Base-by-base conservation (phyloP, 331 rosid genomes). In the Telfairia occidentalis region DNA sequence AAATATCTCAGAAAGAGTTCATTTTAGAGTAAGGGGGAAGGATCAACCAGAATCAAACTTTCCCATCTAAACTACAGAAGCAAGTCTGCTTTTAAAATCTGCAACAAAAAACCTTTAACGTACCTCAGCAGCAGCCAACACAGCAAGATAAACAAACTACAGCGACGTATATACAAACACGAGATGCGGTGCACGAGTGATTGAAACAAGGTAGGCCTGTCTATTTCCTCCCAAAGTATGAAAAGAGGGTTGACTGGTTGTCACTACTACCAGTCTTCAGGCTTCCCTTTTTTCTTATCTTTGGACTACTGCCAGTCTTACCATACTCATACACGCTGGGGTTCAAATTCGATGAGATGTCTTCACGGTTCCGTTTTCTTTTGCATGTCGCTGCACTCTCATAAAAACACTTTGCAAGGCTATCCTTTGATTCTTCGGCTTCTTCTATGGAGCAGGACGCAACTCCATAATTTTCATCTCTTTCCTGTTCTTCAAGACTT, bases 231-330 rank as follows among this genome's bases (percentile, higher is more conserved):
- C 91, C 84, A 0, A 88, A 91, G 85, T 61, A 91, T 4, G 95
- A 85, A 79, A 93, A 82, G 49, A 93, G 81, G 21, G 90, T 83
- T 37, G 88, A 84, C 54, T 87, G 97, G 75, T 91, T 91, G 76
- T 88, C 91, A 54, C 64, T 71, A 28, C 83, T 71, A 28, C 83
- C 78, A 77, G 52, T 35, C 79, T 86, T 93, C 40, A 73, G 23
- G 59, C 82, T 89, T 73, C 37, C 84, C 80, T 84, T 89, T 83
- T 88, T 93, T 84, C 75, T 88, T 63, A 52, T 83, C 40, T 70
- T 70, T 9, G 91, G 89, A 80, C 81, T 84, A 19, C 82, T 45
- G 23, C 71, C 77, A 11, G 48, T 69, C 78, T 82, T 45, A 9
- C 57, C 5, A 1, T 28, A 28, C 16, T 46, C 69, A 64, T 65